phyloP scores from a whole-genome alignment of 352 stramenopile species.

The Pythium diclinum region DNA sequence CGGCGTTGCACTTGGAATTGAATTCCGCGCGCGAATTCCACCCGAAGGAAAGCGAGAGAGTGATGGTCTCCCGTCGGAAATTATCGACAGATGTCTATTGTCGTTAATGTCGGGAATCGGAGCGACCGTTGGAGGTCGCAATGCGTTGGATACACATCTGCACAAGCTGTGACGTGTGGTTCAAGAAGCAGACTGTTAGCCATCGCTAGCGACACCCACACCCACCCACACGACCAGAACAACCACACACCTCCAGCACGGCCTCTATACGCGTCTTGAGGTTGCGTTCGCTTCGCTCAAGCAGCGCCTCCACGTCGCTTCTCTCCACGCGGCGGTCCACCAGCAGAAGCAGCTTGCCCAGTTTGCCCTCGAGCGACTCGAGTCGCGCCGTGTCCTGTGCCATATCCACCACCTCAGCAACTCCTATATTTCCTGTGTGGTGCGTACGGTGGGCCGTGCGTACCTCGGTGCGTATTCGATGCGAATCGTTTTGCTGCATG shows the following conservation, averaged over 20 bases:
- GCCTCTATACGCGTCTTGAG: conserved; percentile 51
- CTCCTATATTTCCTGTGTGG: too few relatives aligned
- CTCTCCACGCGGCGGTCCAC: conserved; percentile 36
- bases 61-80: conserved; percentile 23
- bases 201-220: too few relatives aligned
- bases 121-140: background rate
- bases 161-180: conserved; percentile 19
- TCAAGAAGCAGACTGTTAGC: background rate
- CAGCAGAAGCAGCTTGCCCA: conserved; percentile 37
- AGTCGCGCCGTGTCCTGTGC: conserved; percentile 31
- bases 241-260: conserved; percentile 42
- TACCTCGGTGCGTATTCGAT: conserved; percentile 32
- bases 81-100: conserved; percentile 14
- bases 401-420: background rate
- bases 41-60: conserved; percentile 1
- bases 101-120: conserved; percentile 4
- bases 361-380: conserved; percentile 34
- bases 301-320: conserved; percentile 34
- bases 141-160: conserved; percentile 22
- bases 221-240: background rate
- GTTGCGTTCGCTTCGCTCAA: conserved; percentile 41
- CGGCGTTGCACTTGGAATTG: conserved; percentile 20
- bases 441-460: background rate
- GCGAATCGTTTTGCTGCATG: conserved; percentile 30
- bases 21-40: conserved; percentile 13